These are phyloP conservation scores for Conticribra guillardii DNA, from an alignment of 108 stramenopile species.

Conservation along the genomic window DNA sequence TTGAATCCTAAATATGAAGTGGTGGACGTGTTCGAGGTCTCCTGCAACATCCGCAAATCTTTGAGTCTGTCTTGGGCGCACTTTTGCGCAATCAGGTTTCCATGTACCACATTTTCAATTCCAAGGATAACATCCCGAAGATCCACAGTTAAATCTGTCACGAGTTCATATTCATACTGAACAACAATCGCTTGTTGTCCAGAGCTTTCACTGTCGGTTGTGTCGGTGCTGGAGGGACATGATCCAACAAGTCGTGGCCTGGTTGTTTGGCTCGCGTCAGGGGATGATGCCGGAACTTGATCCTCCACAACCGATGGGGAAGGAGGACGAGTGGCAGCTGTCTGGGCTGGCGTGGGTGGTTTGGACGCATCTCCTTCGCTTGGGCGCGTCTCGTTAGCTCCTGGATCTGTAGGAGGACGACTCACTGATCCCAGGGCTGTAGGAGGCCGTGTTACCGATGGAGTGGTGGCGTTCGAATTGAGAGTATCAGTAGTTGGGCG, in stretches of 20 bases:
- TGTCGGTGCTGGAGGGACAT: neutral
- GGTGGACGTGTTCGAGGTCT: neutral
- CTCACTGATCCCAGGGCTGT: neutral
- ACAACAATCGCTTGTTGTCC: conserved; percentile 2
- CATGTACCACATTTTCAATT: conserved; percentile 25
- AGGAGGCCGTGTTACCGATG: neutral
- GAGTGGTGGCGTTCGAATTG: neutral
- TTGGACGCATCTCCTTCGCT: no score
- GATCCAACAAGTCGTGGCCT: conserved; percentile 12
- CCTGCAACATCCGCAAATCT: conserved; percentile 4
- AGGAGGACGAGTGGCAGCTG: neutral
- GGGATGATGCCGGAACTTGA: neutral
- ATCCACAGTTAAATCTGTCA: conserved; percentile 2
- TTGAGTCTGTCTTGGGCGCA: neutral
- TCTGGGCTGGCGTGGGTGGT: neutral
- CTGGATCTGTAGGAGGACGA: no score
- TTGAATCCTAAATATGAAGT: conserved; percentile 31
- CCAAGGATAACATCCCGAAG: neutral
- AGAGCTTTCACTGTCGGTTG: neutral
- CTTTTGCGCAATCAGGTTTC: conserved; percentile 11
- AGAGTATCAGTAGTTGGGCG: neutral
- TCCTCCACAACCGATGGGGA: neutral
- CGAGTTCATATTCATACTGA: conserved; percentile 4
- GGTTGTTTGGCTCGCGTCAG: neutral
- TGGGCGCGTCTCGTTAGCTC: no score